Percentiles rank a stretch among this genome's conserved stretches.
phyloP scores from a whole-genome alignment of 495 filamentous ascomycete genomes.

The Massariosphaeria phaeospora region DNA sequence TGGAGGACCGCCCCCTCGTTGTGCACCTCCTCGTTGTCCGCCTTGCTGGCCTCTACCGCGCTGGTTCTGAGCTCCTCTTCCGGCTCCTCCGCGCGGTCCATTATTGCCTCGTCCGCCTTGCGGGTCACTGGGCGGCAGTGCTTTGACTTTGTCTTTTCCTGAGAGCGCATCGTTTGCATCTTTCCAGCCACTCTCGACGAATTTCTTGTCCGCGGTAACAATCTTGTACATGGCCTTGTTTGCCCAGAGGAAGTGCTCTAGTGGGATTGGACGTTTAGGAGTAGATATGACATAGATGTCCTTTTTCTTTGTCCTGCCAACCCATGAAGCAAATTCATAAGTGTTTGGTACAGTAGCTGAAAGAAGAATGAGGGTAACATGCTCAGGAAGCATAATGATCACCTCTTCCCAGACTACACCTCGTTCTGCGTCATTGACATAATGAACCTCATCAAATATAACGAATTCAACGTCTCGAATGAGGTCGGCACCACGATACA shows the following conservation, averaged over 20 bases:
- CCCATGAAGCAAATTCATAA: constrained; percentile 96
- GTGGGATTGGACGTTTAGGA: constrained; percentile 84
- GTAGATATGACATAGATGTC: constrained; percentile 99
- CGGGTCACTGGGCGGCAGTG: constrained; percentile 45
- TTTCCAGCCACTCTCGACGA: constrained; percentile 89
- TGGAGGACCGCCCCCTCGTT: constrained; percentile 54
- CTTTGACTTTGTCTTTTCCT: constrained; percentile 73
- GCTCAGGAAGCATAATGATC: constrained; percentile 97
- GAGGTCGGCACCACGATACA: constrained; percentile 92
- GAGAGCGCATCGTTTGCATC: constrained; percentile 79
- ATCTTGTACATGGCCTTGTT: constrained; percentile 90
- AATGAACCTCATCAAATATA: constrained; percentile 98
- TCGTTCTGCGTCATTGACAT: constrained; percentile 95
- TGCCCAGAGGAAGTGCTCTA: constrained; percentile 96
- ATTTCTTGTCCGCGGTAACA: constrained; percentile 84
- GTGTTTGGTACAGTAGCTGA: constrained; percentile 98
- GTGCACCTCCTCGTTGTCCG: constrained; percentile 48
- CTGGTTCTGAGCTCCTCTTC: constrained; percentile 47
- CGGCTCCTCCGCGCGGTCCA: constrained; percentile 33
- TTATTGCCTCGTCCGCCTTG: constrained; percentile 29
- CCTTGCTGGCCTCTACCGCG: constrained; percentile 46
- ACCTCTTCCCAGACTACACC: constrained; percentile 99
- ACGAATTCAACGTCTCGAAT: constrained; percentile 98
- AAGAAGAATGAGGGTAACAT: constrained; percentile 89
- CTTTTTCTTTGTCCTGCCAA: constrained; percentile 95